Base-by-base conservation (phyloP, 345 rosid genomes). In the Atalantia buxifolia region DNA sequence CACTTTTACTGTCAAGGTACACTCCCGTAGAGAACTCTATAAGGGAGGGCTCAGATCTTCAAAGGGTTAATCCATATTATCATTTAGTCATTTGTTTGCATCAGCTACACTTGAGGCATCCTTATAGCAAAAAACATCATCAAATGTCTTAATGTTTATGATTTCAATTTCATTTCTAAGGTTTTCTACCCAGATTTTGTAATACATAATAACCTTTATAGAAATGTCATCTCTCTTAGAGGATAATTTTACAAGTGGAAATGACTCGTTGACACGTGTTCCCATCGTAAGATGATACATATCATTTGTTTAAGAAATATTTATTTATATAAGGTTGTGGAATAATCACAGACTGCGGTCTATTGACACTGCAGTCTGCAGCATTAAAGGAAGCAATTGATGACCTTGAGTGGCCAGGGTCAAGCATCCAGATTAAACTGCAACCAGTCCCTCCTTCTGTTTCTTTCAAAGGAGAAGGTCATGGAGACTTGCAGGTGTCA, bases 321-420 rank as follows among this genome's bases (percentile, higher is more conserved):
- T 30, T 38, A 66, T 7, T 48, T 38, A 62, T 40, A 40, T 40
- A 30, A 24, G 27, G 31, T 67, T 19, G 45, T 67, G 24, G 71
- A 59, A 69, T 59, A 33, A 68, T 72, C 71, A 74, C 22, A 75
- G 61, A 72, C 71, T 7, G 24, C 66, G 50, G 9, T 79, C 53
- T 70, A 6, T 40, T 38, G 31, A 40, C 31, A 59, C 76, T 74
- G 42, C 79, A 94, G 99, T 96, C 98, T 81, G 89, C 95, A 53
- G 95, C 97, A 40, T 65, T 94, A 66, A 94, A 96, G 86, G 99
- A 96, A 91, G 95, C 99, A 27, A 86, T 94, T 40, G 98, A 92
- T 85, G 99, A 94, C 82, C 95, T 94, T 69, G 97, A 94, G 81
- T 96, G 97, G 97, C 97, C 97, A 76, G 97, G 98, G 73, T 87